Evolutionary conservation across 768 basidiomycete genomes (phyloP).

Genomic region (Basidioascus undulatus): DNA sequence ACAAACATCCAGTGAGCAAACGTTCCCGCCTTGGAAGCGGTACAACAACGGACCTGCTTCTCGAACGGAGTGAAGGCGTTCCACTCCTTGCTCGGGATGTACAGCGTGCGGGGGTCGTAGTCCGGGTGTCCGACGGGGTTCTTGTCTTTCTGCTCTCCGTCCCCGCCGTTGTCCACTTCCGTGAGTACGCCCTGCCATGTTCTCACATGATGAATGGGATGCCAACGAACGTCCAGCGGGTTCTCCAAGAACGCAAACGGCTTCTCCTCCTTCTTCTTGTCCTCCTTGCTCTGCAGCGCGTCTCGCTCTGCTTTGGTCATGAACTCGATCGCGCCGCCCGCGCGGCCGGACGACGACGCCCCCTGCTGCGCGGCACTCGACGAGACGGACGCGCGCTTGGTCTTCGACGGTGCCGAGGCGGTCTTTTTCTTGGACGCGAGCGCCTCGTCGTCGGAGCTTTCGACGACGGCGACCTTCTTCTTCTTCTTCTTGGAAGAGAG

Average conservation of each 20-base stretch:
- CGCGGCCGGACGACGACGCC: not conserved
- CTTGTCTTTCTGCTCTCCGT: conserved; percentile 44
- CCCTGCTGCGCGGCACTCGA: not conserved
- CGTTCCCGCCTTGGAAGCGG: not conserved
- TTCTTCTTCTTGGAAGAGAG: not conserved
- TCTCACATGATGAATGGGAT: not conserved
- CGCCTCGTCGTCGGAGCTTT: not conserved
- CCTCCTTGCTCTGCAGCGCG: conserved; percentile 47
- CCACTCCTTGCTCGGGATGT: conserved; percentile 56
- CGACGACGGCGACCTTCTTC: conserved; percentile 6
- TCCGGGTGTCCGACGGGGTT: conserved; percentile 50
- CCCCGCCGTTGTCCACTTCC: not conserved
- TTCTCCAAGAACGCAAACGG: conserved; percentile 12
- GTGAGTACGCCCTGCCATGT: not conserved
- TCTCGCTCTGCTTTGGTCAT: conserved; percentile 64
- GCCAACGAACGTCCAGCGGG: conserved; percentile 10
- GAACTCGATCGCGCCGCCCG: conserved; percentile 23
- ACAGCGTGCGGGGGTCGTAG: conserved; percentile 75
- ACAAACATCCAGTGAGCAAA: no score
- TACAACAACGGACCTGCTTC: conserved; percentile 32
- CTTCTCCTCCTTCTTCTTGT: conserved; percentile 45
- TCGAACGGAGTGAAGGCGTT: conserved; percentile 79
- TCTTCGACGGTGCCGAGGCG: not conserved
- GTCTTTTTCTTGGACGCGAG: not conserved
- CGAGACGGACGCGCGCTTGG: not conserved